phyloP scores from a whole-genome alignment of 2,329 filamentous ascomycete genomes.

The Arthrobotrys conoides region DNA sequence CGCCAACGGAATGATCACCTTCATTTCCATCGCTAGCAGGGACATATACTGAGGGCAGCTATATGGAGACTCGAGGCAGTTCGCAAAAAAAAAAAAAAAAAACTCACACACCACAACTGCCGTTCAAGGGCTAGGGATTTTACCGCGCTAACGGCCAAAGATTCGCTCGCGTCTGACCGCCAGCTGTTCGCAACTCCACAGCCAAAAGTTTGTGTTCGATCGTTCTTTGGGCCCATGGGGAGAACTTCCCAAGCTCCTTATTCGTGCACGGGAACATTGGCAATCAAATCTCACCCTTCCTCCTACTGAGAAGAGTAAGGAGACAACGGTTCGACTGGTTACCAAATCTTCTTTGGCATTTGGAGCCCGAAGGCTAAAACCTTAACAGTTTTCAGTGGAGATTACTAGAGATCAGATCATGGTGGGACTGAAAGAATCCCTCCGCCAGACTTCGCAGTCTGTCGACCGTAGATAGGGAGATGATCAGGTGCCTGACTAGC shows the following conservation, averaged over 20 bases:
- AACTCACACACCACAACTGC: conserved; percentile 15
- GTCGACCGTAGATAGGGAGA: conserved; percentile 12
- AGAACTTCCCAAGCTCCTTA: conserved; percentile 21
- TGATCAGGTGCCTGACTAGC: conserved; percentile 19
- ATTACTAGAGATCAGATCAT: conserved; percentile 32
- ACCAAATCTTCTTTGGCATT: neutral
- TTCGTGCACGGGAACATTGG: neutral
- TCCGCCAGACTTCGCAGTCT: conserved; percentile 23
- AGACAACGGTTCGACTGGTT: conserved; percentile 31
- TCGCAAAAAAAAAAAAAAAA: conserved; percentile 12
- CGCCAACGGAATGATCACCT: conserved; percentile 43
- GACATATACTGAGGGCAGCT: conserved; percentile 12
- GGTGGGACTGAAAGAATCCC: conserved; percentile 30
- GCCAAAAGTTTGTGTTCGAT: conserved; percentile 43
- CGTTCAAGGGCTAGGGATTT: conserved; percentile 21
- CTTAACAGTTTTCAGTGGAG: conserved; percentile 44
- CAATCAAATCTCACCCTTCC: conserved; percentile 34
- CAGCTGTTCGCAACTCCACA: conserved; percentile 39
- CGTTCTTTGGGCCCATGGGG: no score
- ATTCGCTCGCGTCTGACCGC: conserved; percentile 50
- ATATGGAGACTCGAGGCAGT: conserved; percentile 5
- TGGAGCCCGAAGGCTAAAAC: conserved; percentile 41
- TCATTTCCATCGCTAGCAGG: conserved; percentile 23
- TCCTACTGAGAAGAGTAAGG: conserved; percentile 10
- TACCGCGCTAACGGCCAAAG: conserved; percentile 20